A percentile compares a stretch with the other conserved stretches of the same genome.
These are phyloP conservation scores for Persicaria tinctoria DNA, from an alignment of 148 eudicot genomes.

Conservation along the genomic window DNA sequence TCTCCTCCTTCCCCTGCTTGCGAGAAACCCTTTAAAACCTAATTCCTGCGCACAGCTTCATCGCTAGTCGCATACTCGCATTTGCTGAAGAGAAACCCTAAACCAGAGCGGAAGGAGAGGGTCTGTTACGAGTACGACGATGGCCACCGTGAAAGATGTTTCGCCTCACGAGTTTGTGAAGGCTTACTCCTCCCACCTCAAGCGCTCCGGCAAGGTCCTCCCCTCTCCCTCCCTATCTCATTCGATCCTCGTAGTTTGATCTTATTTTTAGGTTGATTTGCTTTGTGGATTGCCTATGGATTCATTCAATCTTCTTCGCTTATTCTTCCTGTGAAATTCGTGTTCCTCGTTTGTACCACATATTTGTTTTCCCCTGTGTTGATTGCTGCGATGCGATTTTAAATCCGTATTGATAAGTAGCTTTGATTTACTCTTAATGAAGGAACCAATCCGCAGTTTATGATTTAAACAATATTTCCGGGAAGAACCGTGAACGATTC, in stretches of 20 bases:
- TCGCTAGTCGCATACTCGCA: neutral
- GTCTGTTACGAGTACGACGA: neutral
- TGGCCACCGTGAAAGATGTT: slow-evolving; percentile 10
- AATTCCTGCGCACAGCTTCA: neutral
- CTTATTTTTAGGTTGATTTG: neutral
- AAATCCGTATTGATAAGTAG: too few species aligned
- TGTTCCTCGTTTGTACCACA: neutral
- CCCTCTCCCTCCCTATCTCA: neutral
- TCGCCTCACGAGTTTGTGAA: slow-evolving; percentile 4
- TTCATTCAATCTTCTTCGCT: neutral
- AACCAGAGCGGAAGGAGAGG: slow-evolving; percentile 2
- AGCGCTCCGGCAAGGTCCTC: slow-evolving; percentile 11
- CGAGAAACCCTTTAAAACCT: neutral
- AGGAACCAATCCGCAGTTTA: too few species aligned
- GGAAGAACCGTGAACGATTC: too few species aligned
- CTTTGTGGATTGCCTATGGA: neutral
- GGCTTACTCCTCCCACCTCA: slow-evolving; percentile 1
- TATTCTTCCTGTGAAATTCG: neutral
- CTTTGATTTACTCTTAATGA: too few species aligned
- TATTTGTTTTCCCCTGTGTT: neutral
- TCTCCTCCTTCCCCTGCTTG: too few species aligned
- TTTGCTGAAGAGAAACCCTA: slow-evolving; percentile 4
- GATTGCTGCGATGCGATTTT: neutral
- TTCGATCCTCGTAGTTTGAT: neutral
- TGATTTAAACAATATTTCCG: too few species aligned